phyloP scores from a whole-genome alignment of 1,139 yeast genomes.

The Debaryomyces sp. region DNA sequence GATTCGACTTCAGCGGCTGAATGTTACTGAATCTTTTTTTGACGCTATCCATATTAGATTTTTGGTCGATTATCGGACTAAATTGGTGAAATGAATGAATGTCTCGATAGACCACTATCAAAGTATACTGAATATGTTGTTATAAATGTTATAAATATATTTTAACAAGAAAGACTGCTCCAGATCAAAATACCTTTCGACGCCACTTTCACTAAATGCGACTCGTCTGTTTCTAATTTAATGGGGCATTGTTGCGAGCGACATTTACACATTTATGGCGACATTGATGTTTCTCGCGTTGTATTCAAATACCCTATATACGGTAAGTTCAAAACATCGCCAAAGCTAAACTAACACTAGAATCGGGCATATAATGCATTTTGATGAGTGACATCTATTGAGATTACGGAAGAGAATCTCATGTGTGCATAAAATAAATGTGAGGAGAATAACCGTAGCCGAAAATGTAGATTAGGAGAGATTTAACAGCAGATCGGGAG shows the following conservation, averaged over 20 bases:
- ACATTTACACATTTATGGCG: neutral
- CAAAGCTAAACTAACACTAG: neutral
- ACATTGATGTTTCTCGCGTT: neutral
- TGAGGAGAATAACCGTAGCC: neutral
- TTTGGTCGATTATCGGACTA: neutral
- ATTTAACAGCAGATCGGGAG: neutral
- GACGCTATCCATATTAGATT: neutral
- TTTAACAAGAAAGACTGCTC: neutral
- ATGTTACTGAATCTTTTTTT: constrained; percentile 2
- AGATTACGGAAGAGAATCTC: neutral
- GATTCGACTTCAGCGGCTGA: neutral
- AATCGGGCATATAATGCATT: neutral
- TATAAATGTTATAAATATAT: neutral
- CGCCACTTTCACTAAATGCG: neutral
- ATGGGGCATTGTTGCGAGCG: constrained; percentile 1
- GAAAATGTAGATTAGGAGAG: neutral
- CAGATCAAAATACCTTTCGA: neutral
- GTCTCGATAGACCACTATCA: neutral
- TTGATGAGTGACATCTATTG: neutral
- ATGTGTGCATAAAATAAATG: neutral
- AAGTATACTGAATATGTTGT: neutral
- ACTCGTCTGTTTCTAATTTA: neutral
- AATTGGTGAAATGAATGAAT: constrained; percentile 4
- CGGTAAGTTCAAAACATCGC: neutral
- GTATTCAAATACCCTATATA: neutral